Base-by-base conservation (phyloP, 192 early-diverging fungal species). In the Coemansia erecta region DNA sequence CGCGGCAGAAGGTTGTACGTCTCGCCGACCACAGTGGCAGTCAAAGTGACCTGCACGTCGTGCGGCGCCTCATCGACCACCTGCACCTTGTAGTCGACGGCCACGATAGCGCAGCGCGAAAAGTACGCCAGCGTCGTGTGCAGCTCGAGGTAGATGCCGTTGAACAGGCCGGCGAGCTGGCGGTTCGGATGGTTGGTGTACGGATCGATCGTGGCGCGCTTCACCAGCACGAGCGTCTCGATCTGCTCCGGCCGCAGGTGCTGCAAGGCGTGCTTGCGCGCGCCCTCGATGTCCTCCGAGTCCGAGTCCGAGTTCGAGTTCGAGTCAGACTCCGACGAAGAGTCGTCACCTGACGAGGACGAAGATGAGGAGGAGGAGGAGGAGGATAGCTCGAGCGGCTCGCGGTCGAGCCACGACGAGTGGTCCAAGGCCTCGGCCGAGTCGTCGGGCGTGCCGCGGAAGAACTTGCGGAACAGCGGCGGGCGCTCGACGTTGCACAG, bases 181-280 rank as follows among this genome's bases (percentile, higher is more conserved):
- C 85, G 80, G 57, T 89, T 92, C 13, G 89, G 88, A 64, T 90
- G 88, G 54, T 90, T 85, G 5, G 81, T 72, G 21, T 63, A 63
- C 19, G 70, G 65, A 24, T 73, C 79, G 50, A 91, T 85, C 18
- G 72, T 61, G 3, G 70, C 80, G 24, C 88, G 85, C 60, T 83
- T 87, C 45, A 89, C 75, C 58, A 85, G 81, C 4, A 81, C 82
- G 23, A 90, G 74, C 48, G 81, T 70, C 56, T 84, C 80, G 41
- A 70, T 75, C 50, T 51, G 65, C 23, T 68, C 56, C n/a, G 53
- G 57, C n/a, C 42, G n/a, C 52, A 58, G 49, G 3, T 50, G 18
- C 43, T 81, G 82, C 35, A 81, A 67, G 47, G 73, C 69, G 11
- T 65, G 72, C 7, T 24, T 49, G 4, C 50, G 58, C 22, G 21